Percentiles rank a stretch among this genome's conserved stretches.
These are phyloP conservation scores for Saccharum officinarum DNA, from an alignment of 176 grass and related monocot species.

Conservation along the genomic window DNA sequence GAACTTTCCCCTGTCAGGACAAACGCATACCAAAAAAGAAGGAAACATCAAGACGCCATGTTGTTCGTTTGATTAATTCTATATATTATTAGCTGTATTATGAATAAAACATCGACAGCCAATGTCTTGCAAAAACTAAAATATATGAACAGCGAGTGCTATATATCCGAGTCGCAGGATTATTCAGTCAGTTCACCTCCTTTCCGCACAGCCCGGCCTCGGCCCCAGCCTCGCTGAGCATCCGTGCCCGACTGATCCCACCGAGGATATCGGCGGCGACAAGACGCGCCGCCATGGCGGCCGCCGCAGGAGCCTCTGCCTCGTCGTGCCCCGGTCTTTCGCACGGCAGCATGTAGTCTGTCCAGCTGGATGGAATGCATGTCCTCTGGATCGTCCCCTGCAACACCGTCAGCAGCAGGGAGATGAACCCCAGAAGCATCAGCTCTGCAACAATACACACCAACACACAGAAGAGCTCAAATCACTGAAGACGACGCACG, in stretches of 20 bases:
- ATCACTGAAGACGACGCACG: background rate
- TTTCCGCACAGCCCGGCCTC: slow-evolving; percentile 33
- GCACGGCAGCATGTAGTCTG: slow-evolving; percentile 81
- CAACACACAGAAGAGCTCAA: background rate
- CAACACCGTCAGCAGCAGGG: slow-evolving; percentile 81
- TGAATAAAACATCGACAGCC: background rate
- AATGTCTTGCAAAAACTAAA: background rate
- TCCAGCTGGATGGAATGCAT: slow-evolving; percentile 72
- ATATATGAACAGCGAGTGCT: background rate
- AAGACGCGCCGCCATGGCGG: slow-evolving; percentile 17
- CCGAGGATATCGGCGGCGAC: slow-evolving; percentile 27
- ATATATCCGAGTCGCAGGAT: background rate
- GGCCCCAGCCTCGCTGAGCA: slow-evolving; percentile 39
- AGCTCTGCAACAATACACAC: slow-evolving; percentile 55
- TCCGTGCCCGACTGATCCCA: slow-evolving; percentile 41
- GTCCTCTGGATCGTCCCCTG: slow-evolving; percentile 67
- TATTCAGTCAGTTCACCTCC: slow-evolving; percentile 50
- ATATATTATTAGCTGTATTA: background rate
- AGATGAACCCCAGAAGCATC: slow-evolving; percentile 97
- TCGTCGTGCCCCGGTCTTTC: background rate
- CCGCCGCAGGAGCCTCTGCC: background rate
- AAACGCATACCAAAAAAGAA: slow-evolving; percentile 2
- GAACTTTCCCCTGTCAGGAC: slow-evolving; percentile 65
- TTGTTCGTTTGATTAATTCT: background rate
- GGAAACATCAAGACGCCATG: background rate